phyloP scores from a whole-genome alignment of 1,284 basidiomycete genomes.

The Wallemia ichthyophaga region DNA sequence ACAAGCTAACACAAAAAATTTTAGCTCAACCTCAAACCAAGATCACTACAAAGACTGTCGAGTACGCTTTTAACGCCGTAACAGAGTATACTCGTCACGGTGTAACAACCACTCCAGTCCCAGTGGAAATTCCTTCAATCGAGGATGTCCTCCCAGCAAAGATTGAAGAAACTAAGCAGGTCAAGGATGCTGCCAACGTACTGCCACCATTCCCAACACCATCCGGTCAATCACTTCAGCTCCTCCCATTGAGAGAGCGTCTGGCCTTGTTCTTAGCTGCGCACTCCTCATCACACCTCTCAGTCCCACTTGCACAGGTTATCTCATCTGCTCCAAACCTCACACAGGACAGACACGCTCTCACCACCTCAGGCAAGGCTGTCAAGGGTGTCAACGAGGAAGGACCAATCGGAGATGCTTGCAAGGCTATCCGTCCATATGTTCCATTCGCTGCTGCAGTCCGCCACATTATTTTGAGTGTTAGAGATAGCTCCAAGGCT shows the following conservation, averaged over 20 bases:
- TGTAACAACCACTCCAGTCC: neutral
- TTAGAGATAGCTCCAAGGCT: neutral
- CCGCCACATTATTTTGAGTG: slow-evolving; percentile 3
- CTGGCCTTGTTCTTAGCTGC: neutral
- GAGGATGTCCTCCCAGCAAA: neutral
- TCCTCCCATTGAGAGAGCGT: neutral
- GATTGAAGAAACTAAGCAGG: neutral
- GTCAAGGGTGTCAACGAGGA: slow-evolving; percentile 1
- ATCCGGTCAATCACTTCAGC: neutral
- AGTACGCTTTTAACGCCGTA: neutral
- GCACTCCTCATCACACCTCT: neutral
- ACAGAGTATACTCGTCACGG: neutral
- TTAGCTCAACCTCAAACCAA: neutral
- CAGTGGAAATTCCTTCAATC: neutral
- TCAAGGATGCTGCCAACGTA: neutral
- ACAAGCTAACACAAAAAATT: neutral
- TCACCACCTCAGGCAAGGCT: neutral
- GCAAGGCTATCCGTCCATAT: neutral
- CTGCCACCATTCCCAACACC: neutral
- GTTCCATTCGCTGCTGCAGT: slow-evolving; percentile 6
- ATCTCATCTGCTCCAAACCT: slow-evolving; percentile 1
- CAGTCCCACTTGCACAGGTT: neutral
- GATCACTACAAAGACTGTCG: neutral
- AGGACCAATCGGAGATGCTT: neutral
- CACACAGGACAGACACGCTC: neutral